A percentile compares a stretch with the other conserved stretches of the same genome.
phyloP scores from a whole-genome alignment of 176 grass and related monocot genomes.

The Neostapfia colusana region DNA sequence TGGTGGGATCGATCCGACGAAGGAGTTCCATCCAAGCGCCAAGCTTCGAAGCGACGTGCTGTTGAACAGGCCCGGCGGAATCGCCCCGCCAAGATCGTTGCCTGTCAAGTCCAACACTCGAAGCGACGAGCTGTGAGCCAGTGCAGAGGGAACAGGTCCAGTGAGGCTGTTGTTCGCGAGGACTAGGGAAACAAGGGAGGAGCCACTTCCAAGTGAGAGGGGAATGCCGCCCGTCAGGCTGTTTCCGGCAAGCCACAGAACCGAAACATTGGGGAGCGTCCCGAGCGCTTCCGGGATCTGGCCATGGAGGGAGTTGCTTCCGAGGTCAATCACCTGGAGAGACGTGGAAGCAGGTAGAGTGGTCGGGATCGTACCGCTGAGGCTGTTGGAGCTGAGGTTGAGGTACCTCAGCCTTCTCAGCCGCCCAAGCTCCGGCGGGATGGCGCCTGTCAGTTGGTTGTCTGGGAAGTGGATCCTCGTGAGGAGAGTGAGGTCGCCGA shows the following conservation, averaged over 20 bases:
- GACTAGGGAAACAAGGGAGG: not conserved
- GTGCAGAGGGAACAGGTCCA: not conserved
- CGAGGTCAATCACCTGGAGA: not conserved
- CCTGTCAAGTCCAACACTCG: not conserved
- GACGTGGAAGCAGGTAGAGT: not conserved
- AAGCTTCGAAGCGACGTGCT: not conserved
- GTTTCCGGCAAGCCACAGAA: not conserved
- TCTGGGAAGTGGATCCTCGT: conserved; percentile 16
- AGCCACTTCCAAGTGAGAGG: not conserved
- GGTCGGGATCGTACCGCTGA: conserved; percentile 34
- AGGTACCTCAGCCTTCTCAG: conserved; percentile 27
- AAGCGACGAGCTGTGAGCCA: not conserved
- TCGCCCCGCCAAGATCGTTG: not conserved
- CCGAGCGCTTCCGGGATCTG: not conserved
- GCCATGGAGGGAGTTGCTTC: not conserved
- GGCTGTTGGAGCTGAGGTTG: conserved; percentile 42
- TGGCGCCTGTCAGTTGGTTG: conserved; percentile 22
- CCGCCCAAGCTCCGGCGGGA: conserved; percentile 35
- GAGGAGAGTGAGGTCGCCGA: conserved; percentile 35
- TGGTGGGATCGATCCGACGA: not conserved
- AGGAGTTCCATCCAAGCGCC: not conserved
- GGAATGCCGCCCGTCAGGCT: not conserved
- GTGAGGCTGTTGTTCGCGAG: conserved; percentile 1
- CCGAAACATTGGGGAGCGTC: not conserved
- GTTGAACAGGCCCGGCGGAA: not conserved